A percentile compares a stretch with the other conserved stretches of the same genome.
These are phyloP conservation scores for Nothophoma quercina DNA, from an alignment of 2,329 filamentous ascomycete genomes.

Conservation along the genomic window DNA sequence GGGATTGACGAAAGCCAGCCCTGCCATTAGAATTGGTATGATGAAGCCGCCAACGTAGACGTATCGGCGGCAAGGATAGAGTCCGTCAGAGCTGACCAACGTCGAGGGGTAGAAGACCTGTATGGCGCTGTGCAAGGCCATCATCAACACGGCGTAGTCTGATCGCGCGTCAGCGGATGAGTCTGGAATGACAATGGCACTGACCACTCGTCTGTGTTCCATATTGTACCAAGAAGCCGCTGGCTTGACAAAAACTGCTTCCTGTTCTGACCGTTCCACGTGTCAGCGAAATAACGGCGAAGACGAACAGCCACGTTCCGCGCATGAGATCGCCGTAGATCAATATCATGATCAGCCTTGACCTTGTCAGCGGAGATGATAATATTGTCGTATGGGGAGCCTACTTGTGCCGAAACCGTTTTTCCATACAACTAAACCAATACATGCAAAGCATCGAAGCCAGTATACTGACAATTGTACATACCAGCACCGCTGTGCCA, in stretches of 20 bases:
- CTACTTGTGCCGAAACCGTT: constrained; percentile 77
- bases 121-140: constrained; percentile 75
- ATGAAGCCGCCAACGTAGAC: constrained; percentile 66
- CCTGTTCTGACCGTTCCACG: constrained; percentile 59
- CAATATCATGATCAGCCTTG: constrained; percentile 75
- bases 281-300: constrained; percentile 66
- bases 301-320: constrained; percentile 72
- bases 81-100: constrained; percentile 63
- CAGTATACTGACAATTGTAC: constrained; percentile 4
- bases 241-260: constrained; percentile 70
- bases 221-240: constrained; percentile 71
- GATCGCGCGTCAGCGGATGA: not conserved
- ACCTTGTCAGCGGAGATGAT: not conserved
- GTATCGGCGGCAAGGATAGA: constrained; percentile 71
- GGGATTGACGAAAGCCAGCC: constrained; percentile 68
- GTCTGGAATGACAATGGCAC: constrained; percentile 22
- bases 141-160: constrained; percentile 75
- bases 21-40: constrained; percentile 67
- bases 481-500: constrained; percentile 2
- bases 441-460: constrained; percentile 54
- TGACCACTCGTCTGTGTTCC: constrained; percentile 71
- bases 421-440: constrained; percentile 77
- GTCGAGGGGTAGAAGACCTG: constrained; percentile 70
- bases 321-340: constrained; percentile 77
- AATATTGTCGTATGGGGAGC: too few species aligned